These are phyloP conservation scores for Aphanomyces cochlioides DNA, from an alignment of 352 stramenopile species.

Conservation along the genomic window DNA sequence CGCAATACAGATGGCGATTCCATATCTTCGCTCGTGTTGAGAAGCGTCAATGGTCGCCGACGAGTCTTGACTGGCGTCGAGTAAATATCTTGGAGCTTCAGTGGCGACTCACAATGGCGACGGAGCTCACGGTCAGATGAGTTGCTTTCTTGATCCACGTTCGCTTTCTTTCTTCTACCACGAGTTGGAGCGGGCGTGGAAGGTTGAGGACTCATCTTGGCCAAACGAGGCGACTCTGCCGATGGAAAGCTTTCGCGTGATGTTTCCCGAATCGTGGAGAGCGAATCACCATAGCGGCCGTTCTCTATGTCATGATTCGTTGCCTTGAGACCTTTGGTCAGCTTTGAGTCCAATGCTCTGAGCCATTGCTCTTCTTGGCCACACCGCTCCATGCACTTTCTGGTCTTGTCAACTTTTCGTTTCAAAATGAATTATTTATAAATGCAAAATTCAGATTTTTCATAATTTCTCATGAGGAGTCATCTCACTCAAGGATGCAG, in stretches of 20 bases:
- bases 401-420: not conserved
- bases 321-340: not conserved
- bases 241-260: slow-evolving; percentile 17
- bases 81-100: not conserved
- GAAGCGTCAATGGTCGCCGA: not conserved
- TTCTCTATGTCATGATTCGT: no score
- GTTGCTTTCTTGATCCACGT: no score
- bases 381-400: not conserved
- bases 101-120: no score
- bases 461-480: no score
- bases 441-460: no score
- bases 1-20: not conserved
- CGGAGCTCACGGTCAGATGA: no score
- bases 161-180: no score
- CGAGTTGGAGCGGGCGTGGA: no score
- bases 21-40: not conserved
- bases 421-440: not conserved
- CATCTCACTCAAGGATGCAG: no score
- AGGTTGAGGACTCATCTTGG: not conserved
- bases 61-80: not conserved
- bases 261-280: slow-evolving; percentile 13
- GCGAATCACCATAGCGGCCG: not conserved
- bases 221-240: not conserved
- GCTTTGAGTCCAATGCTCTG: not conserved
- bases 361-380: not conserved